Percentiles rank a stretch among this genome's conserved stretches.
Evolutionary conservation across 306 rosid genomes (phyloP).

Genomic region (Ormosia emarginata): DNA sequence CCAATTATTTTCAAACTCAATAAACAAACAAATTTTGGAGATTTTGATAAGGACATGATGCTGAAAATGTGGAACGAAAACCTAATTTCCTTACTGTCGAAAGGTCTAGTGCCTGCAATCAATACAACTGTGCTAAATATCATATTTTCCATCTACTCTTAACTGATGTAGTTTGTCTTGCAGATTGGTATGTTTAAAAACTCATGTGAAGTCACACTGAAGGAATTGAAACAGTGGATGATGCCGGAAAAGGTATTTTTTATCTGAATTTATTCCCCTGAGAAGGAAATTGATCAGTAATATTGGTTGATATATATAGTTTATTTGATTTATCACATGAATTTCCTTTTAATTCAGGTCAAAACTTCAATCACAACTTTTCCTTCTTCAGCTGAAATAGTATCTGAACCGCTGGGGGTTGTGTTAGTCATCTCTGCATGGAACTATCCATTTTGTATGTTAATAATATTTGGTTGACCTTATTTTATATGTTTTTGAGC

Average conservation of each 20-base stretch:
- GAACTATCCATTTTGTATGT: conserved; percentile 99
- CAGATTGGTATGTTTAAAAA: conserved; percentile 72
- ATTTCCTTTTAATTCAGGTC: conserved; percentile 46
- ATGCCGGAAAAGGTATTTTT: conserved; percentile 68
- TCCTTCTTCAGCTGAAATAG: conserved; percentile 96
- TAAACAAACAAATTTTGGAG: not conserved
- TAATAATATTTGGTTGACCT: not conserved
- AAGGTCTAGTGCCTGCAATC: not conserved
- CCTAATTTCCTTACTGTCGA: not conserved
- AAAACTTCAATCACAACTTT: conserved; percentile 67
- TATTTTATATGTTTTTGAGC: conserved; percentile 7
- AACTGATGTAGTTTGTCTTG: conserved; percentile 23
- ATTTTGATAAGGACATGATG: not conserved
- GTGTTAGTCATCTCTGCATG: conserved; percentile 83
- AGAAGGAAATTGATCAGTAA: not conserved
- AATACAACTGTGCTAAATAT: not conserved
- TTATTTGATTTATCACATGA: conserved; percentile 12
- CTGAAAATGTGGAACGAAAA: not conserved
- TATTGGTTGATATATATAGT: not conserved
- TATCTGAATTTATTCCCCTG: conserved; percentile 2
- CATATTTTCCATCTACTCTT: conserved; percentile 20
- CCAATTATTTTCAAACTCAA: too few relatives aligned
- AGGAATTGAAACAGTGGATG: conserved; percentile 73
- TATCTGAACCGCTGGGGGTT: conserved; percentile 91
- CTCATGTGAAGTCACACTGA: conserved; percentile 56